These are phyloP conservation scores for Rhexocercosporidium sp. DNA, from an alignment of 2,329 filamentous ascomycete genomes.

Conservation along the genomic window DNA sequence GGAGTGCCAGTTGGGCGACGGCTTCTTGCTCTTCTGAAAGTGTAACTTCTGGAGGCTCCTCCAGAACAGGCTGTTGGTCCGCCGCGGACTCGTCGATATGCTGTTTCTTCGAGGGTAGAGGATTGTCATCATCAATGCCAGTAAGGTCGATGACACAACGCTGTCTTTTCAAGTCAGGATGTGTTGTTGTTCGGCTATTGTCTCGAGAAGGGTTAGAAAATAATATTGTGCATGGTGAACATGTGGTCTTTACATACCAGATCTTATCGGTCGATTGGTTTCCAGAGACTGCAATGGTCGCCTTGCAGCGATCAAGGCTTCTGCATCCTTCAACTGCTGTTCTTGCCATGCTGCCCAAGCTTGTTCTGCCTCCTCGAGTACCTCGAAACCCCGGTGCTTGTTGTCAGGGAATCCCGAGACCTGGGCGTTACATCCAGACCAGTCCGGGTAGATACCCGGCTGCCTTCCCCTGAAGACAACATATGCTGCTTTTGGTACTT, in stretches of 20 bases:
- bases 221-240: background rate
- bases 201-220: background rate
- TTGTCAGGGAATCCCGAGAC: constrained; percentile 21
- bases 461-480: constrained; percentile 1
- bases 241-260: background rate
- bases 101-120: background rate
- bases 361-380: background rate
- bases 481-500: constrained; percentile 10
- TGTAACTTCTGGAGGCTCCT: constrained; percentile 8
- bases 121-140: background rate
- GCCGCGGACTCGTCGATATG: background rate
- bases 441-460: background rate
- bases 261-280: background rate
- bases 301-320: background rate
- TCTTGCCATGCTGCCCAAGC: constrained; percentile 8
- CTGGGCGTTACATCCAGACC: constrained; percentile 22
- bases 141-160: constrained; percentile 1
- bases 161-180: background rate
- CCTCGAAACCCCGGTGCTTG: constrained; percentile 23
- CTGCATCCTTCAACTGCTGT: background rate
- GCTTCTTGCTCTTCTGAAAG: constrained; percentile 35
- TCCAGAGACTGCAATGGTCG: background rate
- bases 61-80: constrained; percentile 2
- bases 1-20: constrained; percentile 36
- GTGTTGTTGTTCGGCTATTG: background rate